Evolutionary conservation across 768 basidiomycete genomes (phyloP).

Genomic region (Lactifluus piperatus): DNA sequence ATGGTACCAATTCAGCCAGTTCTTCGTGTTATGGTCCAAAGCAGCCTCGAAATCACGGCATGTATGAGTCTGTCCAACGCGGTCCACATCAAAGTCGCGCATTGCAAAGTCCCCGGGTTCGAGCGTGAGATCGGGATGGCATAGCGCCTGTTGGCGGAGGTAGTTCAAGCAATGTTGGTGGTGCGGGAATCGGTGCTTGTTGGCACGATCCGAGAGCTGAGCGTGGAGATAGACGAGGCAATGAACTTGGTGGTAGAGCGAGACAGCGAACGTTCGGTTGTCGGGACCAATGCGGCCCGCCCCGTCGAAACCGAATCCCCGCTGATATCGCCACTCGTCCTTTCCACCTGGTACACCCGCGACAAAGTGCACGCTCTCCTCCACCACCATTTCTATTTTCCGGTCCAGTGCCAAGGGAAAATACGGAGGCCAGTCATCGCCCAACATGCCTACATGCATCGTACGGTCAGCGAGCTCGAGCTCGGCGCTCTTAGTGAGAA

Average conservation of each 20-base stretch:
- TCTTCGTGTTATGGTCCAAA: background rate
- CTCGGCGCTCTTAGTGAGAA: background rate
- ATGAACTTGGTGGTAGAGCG: conserved; percentile 43
- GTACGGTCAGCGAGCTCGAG: background rate
- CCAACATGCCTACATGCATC: background rate
- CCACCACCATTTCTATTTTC: conserved; percentile 6
- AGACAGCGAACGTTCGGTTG: conserved; percentile 24
- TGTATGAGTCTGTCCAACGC: conserved; percentile 26
- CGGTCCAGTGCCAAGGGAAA: background rate
- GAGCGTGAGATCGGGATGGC: conserved; percentile 31
- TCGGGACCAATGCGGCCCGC: background rate
- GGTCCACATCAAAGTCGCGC: conserved; percentile 26
- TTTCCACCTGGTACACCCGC: background rate
- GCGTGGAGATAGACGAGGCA: conserved; percentile 28
- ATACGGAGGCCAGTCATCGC: conserved; percentile 1
- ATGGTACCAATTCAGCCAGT: background rate
- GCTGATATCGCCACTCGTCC: background rate
- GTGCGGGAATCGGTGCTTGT: conserved; percentile 23
- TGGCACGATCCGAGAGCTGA: conserved; percentile 21
- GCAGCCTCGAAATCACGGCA: conserved; percentile 30
- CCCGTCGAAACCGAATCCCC: conserved; percentile 4
- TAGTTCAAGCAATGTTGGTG: conserved; percentile 34
- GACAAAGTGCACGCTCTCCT: conserved; percentile 4
- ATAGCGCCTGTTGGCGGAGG: conserved; percentile 32
- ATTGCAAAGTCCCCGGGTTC: conserved; percentile 25